A percentile compares a stretch with the other conserved stretches of the same genome.
These are phyloP conservation scores for Lentithecium fluviatile DNA, from an alignment of 495 filamentous ascomycete genomes.

Conservation along the genomic window DNA sequence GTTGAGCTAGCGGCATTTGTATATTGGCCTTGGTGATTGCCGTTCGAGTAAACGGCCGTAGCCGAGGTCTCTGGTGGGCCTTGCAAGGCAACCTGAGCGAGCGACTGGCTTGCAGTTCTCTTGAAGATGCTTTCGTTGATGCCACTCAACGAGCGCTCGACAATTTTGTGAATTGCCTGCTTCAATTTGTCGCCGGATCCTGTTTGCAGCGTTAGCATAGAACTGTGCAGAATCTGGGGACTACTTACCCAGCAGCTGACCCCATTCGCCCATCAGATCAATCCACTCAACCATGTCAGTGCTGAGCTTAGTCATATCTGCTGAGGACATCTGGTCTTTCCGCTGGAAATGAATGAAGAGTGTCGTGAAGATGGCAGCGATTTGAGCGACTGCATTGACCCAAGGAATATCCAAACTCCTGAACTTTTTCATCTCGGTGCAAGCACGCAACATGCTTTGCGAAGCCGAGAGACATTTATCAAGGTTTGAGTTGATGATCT, in stretches of 20 bases:
- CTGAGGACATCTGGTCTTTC: slow-evolving; percentile 54
- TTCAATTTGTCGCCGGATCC: slow-evolving; percentile 43
- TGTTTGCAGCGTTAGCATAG: slow-evolving; percentile 22
- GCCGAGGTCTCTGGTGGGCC: slow-evolving; percentile 9
- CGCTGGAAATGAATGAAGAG: slow-evolving; percentile 69
- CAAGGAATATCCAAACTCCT: slow-evolving; percentile 78
- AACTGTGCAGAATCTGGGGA: not conserved
- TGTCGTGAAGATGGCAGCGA: slow-evolving; percentile 70
- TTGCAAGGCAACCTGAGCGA: slow-evolving; percentile 29
- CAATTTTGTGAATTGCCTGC: slow-evolving; percentile 28
- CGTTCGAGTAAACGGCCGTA: slow-evolving; percentile 14
- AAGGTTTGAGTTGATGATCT: slow-evolving; percentile 63
- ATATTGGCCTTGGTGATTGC: slow-evolving; percentile 20
- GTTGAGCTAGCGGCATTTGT: slow-evolving; percentile 1
- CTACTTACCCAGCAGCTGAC: slow-evolving; percentile 59
- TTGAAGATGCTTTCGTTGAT: slow-evolving; percentile 33
- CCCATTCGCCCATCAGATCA: slow-evolving; percentile 63
- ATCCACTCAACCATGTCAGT: slow-evolving; percentile 70
- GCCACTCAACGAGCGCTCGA: slow-evolving; percentile 25
- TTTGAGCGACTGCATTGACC: slow-evolving; percentile 68
- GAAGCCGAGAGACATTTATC: slow-evolving; percentile 66
- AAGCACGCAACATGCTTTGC: slow-evolving; percentile 59
- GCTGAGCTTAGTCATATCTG: slow-evolving; percentile 56
- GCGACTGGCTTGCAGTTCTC: slow-evolving; percentile 22
- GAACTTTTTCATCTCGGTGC: slow-evolving; percentile 58